A percentile compares a stretch with the other conserved stretches of the same genome.
These are phyloP conservation scores for Sarocladium strictum DNA, from an alignment of 2,329 filamentous ascomycete genomes.

Conservation along the genomic window DNA sequence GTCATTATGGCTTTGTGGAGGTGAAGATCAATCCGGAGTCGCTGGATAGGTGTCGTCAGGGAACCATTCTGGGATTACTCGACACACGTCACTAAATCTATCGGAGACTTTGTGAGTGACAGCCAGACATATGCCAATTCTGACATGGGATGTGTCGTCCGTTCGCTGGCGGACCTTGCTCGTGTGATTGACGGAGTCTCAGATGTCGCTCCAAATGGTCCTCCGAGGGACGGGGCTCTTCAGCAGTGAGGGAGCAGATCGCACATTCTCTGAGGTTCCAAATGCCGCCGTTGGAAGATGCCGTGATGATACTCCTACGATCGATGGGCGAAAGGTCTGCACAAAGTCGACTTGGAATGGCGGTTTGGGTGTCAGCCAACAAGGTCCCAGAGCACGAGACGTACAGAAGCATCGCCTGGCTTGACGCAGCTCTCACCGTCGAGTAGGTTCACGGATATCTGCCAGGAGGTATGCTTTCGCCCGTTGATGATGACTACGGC, in stretches of 20 bases:
- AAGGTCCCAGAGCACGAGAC: constrained; percentile 17
- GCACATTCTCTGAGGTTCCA: constrained; percentile 12
- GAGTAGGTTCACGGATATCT: constrained; percentile 23
- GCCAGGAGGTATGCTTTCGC: constrained; percentile 31
- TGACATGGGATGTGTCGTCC: constrained; percentile 7
- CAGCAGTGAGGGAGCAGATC: background rate
- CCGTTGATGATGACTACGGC: constrained; percentile 23
- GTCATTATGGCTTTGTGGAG: background rate
- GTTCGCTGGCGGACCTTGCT: background rate
- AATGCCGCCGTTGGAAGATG: constrained; percentile 21
- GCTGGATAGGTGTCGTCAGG: background rate
- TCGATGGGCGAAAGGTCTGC: constrained; percentile 27
- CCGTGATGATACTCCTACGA: constrained; percentile 20
- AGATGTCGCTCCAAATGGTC: background rate
- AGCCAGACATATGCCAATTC: constrained; percentile 2
- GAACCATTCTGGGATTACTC: constrained; percentile 25
- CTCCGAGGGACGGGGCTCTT: no score
- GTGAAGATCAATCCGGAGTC: background rate
- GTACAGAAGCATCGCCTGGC: constrained; percentile 21
- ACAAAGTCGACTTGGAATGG: background rate
- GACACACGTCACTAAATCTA: constrained; percentile 25
- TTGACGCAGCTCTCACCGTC: constrained; percentile 27
- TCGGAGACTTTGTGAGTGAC: constrained; percentile 19
- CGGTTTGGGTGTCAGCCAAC: background rate
- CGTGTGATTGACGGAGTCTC: background rate